These are phyloP conservation scores for Ilyonectria destructans DNA, from an alignment of 2,329 filamentous ascomycete genomes.

Conservation along the genomic window DNA sequence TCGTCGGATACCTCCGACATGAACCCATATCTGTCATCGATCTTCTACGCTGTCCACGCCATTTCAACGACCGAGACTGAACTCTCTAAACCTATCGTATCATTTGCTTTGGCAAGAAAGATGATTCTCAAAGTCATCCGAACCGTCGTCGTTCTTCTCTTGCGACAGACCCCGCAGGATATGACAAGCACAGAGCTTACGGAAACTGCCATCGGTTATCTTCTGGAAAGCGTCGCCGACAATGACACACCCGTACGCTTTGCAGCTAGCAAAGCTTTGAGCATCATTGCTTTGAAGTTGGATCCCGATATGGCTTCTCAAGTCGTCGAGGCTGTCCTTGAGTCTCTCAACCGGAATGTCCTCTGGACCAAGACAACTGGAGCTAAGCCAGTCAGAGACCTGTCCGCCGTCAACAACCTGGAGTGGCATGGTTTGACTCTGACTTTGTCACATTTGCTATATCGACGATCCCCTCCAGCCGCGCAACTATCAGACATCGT, in stretches of 20 bases:
- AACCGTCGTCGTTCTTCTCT: slow-evolving; percentile 77
- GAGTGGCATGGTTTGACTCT: slow-evolving; percentile 95
- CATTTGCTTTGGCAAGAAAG: slow-evolving; percentile 87
- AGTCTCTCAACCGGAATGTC: slow-evolving; percentile 74
- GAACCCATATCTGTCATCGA: slow-evolving; percentile 73
- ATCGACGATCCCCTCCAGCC: slow-evolving; percentile 84
- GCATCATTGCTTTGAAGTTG: slow-evolving; percentile 86
- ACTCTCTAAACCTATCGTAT: slow-evolving; percentile 70
- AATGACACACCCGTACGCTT: slow-evolving; percentile 93
- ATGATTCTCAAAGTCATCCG: slow-evolving; percentile 88
- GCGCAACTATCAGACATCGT: slow-evolving; percentile 81
- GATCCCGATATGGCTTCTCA: slow-evolving; percentile 86
- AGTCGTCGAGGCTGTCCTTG: slow-evolving; percentile 89
- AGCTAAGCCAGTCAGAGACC: slow-evolving; percentile 66
- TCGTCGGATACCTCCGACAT: slow-evolving; percentile 84
- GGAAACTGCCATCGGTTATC: slow-evolving; percentile 86
- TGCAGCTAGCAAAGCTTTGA: slow-evolving; percentile 93
- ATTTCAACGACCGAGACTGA: slow-evolving; percentile 69
- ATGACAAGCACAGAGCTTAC: slow-evolving; percentile 70
- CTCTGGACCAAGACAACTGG: slow-evolving; percentile 64
- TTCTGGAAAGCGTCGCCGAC: slow-evolving; percentile 85
- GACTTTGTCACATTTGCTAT: slow-evolving; percentile 88
- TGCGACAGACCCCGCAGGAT: slow-evolving; percentile 67
- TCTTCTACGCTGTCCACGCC: slow-evolving; percentile 77
- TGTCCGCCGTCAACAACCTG: slow-evolving; percentile 84